These are phyloP conservation scores for Exophiala oligosperma DNA, from an alignment of 2,329 filamentous ascomycete genomes.

Conservation along the genomic window DNA sequence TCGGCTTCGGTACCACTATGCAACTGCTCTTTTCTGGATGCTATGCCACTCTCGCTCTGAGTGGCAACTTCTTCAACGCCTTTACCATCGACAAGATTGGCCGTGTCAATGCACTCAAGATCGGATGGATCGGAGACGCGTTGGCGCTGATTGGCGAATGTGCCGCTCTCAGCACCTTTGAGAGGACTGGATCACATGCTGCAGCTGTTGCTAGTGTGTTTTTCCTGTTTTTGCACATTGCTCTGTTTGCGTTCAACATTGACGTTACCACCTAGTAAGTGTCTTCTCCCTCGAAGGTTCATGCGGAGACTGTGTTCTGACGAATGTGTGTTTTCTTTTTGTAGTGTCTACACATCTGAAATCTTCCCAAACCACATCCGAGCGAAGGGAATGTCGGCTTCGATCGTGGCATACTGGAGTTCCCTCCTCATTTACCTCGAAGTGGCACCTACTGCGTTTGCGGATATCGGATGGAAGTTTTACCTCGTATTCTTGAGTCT, in stretches of 20 bases:
- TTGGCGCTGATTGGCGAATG: slow-evolving; percentile 15
- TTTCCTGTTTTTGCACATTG: slow-evolving; percentile 16
- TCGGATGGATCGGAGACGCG: slow-evolving; percentile 19
- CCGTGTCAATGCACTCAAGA: slow-evolving; percentile 24
- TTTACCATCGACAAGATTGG: slow-evolving; percentile 33
- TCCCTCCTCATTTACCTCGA: slow-evolving; percentile 20
- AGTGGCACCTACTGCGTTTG: slow-evolving; percentile 52
- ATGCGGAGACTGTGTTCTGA: too few species aligned
- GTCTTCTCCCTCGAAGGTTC: too few species aligned
- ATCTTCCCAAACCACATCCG: slow-evolving; percentile 63
- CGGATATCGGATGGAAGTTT: slow-evolving; percentile 52
- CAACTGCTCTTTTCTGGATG: slow-evolving; percentile 34
- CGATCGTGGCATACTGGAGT: slow-evolving; percentile 54
- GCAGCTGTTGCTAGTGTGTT: slow-evolving; percentile 23
- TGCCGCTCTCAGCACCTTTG: slow-evolving; percentile 14
- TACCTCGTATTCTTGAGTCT: slow-evolving; percentile 70
- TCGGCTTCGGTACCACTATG: slow-evolving; percentile 32
- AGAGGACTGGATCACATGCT: slow-evolving; percentile 12
- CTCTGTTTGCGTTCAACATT: slow-evolving; percentile 8
- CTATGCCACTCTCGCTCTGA: slow-evolving; percentile 23
- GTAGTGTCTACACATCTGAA: slow-evolving; percentile 57
- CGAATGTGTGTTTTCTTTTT: too few species aligned
- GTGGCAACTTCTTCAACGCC: slow-evolving; percentile 11
- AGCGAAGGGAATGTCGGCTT: slow-evolving; percentile 66
- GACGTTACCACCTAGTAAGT: slow-evolving; percentile 28